phyloP scores from a whole-genome alignment of 2,329 filamentous ascomycete species.

The Sordariomycetes sp. region DNA sequence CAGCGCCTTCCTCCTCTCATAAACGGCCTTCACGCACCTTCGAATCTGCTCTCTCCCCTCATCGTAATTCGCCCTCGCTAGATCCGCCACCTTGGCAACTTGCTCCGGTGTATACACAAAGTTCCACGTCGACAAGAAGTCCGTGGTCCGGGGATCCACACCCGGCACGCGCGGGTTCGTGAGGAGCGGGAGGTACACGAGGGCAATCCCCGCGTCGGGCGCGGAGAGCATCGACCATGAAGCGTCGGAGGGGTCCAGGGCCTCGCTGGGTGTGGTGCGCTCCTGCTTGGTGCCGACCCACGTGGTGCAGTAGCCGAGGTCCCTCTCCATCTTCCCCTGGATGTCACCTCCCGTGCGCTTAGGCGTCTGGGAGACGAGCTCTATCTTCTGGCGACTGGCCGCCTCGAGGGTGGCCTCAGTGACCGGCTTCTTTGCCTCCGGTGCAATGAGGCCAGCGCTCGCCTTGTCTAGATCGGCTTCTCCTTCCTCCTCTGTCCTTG shows the following conservation, averaged over 20 bases:
- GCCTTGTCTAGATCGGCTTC: conserved; percentile 53
- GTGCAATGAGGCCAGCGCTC: conserved; percentile 37
- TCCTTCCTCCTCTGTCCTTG: conserved; percentile 46
- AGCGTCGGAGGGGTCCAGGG: conserved; percentile 42
- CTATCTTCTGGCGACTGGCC: conserved; percentile 40
- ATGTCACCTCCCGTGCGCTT: conserved; percentile 12
- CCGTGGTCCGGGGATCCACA: conserved; percentile 70
- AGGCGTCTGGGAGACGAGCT: conserved; percentile 36
- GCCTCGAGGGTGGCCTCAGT: conserved; percentile 32
- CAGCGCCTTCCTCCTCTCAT: conserved; percentile 72
- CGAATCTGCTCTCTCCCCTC: conserved; percentile 71
- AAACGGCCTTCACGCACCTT: conserved; percentile 72
- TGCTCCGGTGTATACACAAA: conserved; percentile 90
- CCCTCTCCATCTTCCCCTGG: conserved; percentile 25
- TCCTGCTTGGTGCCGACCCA: conserved; percentile 86
- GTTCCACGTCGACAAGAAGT: conserved; percentile 95
- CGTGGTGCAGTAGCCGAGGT: conserved; percentile 82
- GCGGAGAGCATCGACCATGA: conserved; percentile 43
- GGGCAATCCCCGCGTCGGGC: conserved; percentile 70
- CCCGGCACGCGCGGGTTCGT: conserved; percentile 66
- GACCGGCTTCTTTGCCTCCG: conserved; percentile 29
- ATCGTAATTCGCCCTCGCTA: conserved; percentile 77
- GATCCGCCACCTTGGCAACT: conserved; percentile 68
- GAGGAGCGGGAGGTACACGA: conserved; percentile 84
- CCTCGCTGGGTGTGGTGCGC: conserved; percentile 38